phyloP scores from a whole-genome alignment of 1,284 basidiomycete genomes.

The Gomphus bonarii region DNA sequence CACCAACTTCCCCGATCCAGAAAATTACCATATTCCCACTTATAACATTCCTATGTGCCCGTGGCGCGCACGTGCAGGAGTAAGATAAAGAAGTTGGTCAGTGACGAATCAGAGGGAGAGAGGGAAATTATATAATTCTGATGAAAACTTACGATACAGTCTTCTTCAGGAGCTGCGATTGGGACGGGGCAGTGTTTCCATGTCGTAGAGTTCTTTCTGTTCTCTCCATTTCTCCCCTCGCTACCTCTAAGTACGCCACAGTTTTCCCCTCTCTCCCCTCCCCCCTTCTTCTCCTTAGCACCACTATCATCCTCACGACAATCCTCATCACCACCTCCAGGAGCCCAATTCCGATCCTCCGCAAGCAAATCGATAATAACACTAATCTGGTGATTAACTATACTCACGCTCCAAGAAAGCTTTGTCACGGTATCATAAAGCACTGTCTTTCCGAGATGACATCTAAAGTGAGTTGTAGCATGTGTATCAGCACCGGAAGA shows the following conservation, averaged over 20 bases:
- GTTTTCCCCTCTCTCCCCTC: neutral
- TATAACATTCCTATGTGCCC: slow-evolving; percentile 28
- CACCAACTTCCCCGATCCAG: neutral
- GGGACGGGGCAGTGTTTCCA: slow-evolving; percentile 17
- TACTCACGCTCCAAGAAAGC: slow-evolving; percentile 76
- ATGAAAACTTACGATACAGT: slow-evolving; percentile 26
- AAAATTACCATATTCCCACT: slow-evolving; percentile 28
- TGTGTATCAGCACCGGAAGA: neutral
- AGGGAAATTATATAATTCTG: neutral
- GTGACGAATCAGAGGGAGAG: too few species aligned
- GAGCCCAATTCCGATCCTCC: slow-evolving; percentile 40
- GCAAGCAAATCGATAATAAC: slow-evolving; percentile 71
- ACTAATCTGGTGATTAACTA: slow-evolving; percentile 76
- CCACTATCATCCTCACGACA: slow-evolving; percentile 8
- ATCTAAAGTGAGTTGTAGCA: slow-evolving; percentile 49
- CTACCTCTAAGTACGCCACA: too few species aligned
- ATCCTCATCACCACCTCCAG: neutral
- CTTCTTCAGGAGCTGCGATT: slow-evolving; percentile 23
- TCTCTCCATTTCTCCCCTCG: neutral
- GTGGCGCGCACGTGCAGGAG: neutral
- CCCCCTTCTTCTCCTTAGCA: slow-evolving; percentile 10
- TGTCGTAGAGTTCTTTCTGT: slow-evolving; percentile 7
- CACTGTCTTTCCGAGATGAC: slow-evolving; percentile 61
- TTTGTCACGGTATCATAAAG: slow-evolving; percentile 81
- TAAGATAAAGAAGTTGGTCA: slow-evolving; percentile 8